phyloP scores from a whole-genome alignment of 164 flowering plant genomes.

The Kingdonia uniflora region DNA sequence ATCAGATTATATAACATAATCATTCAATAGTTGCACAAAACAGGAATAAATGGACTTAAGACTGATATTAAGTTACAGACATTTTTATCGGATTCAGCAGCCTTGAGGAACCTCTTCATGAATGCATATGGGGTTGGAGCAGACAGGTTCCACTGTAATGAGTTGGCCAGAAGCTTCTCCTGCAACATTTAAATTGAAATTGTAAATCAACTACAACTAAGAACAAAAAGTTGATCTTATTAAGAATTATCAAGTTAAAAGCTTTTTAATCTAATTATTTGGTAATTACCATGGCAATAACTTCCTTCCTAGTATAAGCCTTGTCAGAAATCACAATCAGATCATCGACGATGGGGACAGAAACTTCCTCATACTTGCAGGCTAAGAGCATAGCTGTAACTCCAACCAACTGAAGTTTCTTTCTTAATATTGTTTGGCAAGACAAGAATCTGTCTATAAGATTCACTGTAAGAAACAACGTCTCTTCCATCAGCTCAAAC shows the following conservation, averaged over 20 bases:
- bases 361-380: constrained; percentile 85
- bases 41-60: not conserved
- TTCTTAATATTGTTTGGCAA: constrained; percentile 44
- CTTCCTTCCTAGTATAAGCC: constrained; percentile 68
- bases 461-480: constrained; percentile 63
- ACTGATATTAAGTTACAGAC: constrained; percentile 17
- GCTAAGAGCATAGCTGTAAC: constrained; percentile 87
- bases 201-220: not conserved
- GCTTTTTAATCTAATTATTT: too few species aligned
- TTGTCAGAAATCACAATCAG: constrained; percentile 70
- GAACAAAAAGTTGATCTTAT: not conserved
- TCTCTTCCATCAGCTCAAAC: constrained; percentile 83
- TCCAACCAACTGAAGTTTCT: constrained; percentile 85
- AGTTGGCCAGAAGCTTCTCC: constrained; percentile 72
- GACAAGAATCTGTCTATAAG: constrained; percentile 74
- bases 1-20: not conserved
- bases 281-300: constrained; percentile 63
- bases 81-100: constrained; percentile 64
- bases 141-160: constrained; percentile 61
- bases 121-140: constrained; percentile 78
- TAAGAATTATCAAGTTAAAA: too few species aligned
- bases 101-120: constrained; percentile 75
- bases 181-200: constrained; percentile 16
- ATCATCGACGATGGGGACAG: constrained; percentile 81
- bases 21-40: not conserved